A percentile compares a stretch with the other conserved stretches of the same genome.
phyloP scores from a whole-genome alignment of 805 yeast genomes.

The Lipomyces starkeyi region DNA sequence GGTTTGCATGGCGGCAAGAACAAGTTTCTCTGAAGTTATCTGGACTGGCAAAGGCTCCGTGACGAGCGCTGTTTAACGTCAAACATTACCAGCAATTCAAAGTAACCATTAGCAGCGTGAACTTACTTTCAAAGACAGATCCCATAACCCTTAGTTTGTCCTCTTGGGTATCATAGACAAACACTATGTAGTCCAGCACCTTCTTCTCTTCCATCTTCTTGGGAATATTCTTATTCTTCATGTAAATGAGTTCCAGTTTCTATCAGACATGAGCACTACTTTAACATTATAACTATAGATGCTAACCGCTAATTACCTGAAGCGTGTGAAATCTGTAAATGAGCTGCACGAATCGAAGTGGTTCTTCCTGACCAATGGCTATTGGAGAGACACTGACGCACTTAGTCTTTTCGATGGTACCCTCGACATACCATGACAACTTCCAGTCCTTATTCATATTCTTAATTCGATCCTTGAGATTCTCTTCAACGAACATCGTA shows the following conservation, averaged over 20 bases:
- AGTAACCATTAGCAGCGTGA: not conserved
- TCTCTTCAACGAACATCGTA: constrained; percentile 29
- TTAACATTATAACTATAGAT: no score
- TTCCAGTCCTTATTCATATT: constrained; percentile 32
- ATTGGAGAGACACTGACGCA: constrained; percentile 25
- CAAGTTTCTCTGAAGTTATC: not conserved
- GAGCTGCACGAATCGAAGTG: constrained; percentile 27
- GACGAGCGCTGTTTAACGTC: constrained; percentile 19
- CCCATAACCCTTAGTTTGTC: constrained; percentile 28
- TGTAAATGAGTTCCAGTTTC: constrained; percentile 23
- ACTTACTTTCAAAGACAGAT: constrained; percentile 35
- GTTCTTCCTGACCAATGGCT: constrained; percentile 21
- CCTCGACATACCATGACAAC: constrained; percentile 23
- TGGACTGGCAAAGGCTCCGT: constrained; percentile 26
- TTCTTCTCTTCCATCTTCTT: constrained; percentile 16
- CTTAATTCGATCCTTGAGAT: constrained; percentile 25
- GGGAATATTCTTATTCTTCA: constrained; percentile 22
- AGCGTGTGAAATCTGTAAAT: constrained; percentile 24
- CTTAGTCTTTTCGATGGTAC: constrained; percentile 18
- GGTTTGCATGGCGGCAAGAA: constrained; percentile 21
- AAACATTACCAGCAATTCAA: not conserved
- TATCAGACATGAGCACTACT: not conserved
- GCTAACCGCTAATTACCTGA: constrained; percentile 22
- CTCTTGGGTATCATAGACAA: constrained; percentile 16
- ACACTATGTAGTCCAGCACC: constrained; percentile 32